Evolutionary conservation across 1,139 yeast genomes (phyloP).

Genomic region (Geotrichum restrictum): DNA sequence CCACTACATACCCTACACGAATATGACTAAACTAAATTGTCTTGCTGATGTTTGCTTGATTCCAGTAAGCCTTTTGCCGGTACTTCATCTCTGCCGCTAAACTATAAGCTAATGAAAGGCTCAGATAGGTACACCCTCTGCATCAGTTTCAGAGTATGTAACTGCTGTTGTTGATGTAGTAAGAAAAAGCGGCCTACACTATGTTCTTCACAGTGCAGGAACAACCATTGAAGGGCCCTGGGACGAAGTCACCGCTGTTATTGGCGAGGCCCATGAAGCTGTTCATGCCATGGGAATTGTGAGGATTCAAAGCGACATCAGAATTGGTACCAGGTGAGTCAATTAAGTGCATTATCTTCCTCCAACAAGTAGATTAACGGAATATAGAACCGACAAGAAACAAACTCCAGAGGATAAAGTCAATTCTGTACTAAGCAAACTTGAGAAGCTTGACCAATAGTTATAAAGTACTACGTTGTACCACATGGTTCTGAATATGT

Average conservation of each 20-base stretch:
- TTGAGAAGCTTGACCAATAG: conserved; percentile 47
- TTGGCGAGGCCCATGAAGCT: conserved; percentile 73
- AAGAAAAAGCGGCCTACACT: conserved; percentile 55
- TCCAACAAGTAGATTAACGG: not conserved
- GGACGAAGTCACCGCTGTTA: conserved; percentile 74
- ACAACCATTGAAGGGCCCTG: conserved; percentile 92
- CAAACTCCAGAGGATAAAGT: conserved; percentile 38
- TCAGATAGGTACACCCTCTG: conserved; percentile 68
- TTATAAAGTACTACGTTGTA: not conserved
- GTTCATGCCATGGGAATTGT: conserved; percentile 67
- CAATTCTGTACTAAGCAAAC: conserved; percentile 26
- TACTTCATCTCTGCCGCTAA: conserved; percentile 1
- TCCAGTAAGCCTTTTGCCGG: conserved; percentile 48
- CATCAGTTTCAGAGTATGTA: conserved; percentile 78
- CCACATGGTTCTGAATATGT: not conserved
- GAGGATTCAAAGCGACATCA: conserved; percentile 76
- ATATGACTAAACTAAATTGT: conserved; percentile 55
- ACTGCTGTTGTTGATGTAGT: conserved; percentile 64
- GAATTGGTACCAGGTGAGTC: conserved; percentile 67
- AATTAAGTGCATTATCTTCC: not conserved
- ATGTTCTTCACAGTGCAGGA: conserved; percentile 82
- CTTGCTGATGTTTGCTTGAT: conserved; percentile 79
- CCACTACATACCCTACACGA: too few species aligned
- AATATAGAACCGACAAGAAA: conserved; percentile 35
- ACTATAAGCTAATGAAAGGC: conserved; percentile 1